Conservation (phyloP, 768 basidiomycete genomes). For the Roridomyces roridus region DNA sequence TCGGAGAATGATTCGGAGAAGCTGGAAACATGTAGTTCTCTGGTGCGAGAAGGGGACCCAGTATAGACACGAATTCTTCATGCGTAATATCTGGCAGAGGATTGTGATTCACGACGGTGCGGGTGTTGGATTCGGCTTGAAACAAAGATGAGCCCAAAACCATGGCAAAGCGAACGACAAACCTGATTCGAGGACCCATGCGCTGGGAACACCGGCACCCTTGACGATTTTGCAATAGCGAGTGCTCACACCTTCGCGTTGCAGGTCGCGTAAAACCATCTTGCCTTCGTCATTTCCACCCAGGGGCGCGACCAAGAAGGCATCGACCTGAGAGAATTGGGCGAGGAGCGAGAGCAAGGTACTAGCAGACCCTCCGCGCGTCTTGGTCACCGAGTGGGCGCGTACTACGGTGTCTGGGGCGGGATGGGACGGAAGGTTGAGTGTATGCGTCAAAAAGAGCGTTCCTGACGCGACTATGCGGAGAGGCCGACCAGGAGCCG, state of each 20-base stretch:
- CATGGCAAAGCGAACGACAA: constrained; percentile 26
- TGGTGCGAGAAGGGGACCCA: constrained; percentile 82
- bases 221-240: constrained; percentile 78
- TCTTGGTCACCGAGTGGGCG: constrained; percentile 72
- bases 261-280: constrained; percentile 67
- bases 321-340: constrained; percentile 70
- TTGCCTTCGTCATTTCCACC: constrained; percentile 75
- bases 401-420: constrained; percentile 62
- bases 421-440: constrained; percentile 67
- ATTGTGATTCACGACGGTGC: constrained; percentile 85
- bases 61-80: constrained; percentile 81
- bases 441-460: constrained; percentile 78
- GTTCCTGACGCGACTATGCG: constrained; percentile 83
- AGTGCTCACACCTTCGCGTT: constrained; percentile 70
- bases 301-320: constrained; percentile 76
- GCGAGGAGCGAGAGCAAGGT: constrained; percentile 74
- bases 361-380: constrained; percentile 76
- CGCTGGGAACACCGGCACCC: constrained; percentile 74
- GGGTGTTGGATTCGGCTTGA: constrained; percentile 60
- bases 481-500: constrained; percentile 44
- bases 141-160: not conserved
- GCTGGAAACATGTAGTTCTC: constrained; percentile 69
- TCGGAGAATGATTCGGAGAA: constrained; percentile 40
- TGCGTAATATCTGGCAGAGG: constrained; percentile 87
- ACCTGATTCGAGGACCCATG: constrained; percentile 84